Evolutionary conservation across 2,329 filamentous ascomycete genomes (phyloP).

Genomic region (Venturia asperata): DNA sequence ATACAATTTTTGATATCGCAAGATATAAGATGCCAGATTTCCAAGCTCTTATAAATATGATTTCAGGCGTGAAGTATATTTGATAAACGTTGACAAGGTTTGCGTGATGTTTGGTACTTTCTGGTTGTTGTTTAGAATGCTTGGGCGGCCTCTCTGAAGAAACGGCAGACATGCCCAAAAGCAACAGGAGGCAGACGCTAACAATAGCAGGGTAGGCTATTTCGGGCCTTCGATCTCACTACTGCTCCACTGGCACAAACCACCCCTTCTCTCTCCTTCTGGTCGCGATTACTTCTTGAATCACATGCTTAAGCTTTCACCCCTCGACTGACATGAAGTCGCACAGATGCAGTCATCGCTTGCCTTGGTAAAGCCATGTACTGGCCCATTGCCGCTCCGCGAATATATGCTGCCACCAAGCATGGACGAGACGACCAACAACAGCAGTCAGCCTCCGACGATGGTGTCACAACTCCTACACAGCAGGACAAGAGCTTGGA

Average conservation of each 20-base stretch:
- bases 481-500: background rate
- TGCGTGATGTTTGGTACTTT: background rate
- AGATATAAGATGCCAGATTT: background rate
- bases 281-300: background rate
- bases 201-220: background rate
- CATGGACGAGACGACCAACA: constrained; percentile 36
- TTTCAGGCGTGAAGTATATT: background rate
- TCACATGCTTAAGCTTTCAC: background rate
- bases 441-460: constrained; percentile 2
- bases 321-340: constrained; percentile 21
- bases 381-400: constrained; percentile 81
- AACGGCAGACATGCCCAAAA: background rate
- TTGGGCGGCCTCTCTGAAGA: background rate
- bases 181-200: background rate
- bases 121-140: background rate
- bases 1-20: background rate
- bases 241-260: background rate
- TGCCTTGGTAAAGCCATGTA: constrained; percentile 55
- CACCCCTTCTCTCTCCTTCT: background rate
- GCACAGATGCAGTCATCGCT: constrained; percentile 22
- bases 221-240: background rate
- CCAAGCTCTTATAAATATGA: background rate
- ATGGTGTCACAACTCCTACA: constrained; percentile 8
- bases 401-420: constrained; percentile 72
- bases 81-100: background rate